phyloP scores from a whole-genome alignment of 2,329 filamentous ascomycete genomes.

The Pseudocercospora musae region DNA sequence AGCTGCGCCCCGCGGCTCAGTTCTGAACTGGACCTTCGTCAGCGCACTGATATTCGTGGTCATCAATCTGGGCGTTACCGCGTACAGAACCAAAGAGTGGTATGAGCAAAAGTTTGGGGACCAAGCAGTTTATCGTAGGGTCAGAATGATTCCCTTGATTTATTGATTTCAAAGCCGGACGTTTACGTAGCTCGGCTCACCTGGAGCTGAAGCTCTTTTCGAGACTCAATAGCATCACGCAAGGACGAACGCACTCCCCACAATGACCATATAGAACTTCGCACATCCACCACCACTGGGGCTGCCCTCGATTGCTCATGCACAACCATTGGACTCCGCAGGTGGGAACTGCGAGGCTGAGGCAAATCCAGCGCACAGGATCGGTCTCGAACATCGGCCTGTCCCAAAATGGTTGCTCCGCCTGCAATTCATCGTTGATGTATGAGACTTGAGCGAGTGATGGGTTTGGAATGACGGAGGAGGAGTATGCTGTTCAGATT shows the following conservation, averaged over 20 bases:
- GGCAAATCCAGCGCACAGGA: not conserved
- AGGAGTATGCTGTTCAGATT: conserved; percentile 11
- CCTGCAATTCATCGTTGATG: conserved; percentile 7
- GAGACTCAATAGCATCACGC: not conserved
- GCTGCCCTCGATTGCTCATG: not conserved
- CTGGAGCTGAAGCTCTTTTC: not conserved
- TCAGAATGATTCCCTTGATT: conserved; percentile 73
- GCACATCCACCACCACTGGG: not conserved
- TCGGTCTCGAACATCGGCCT: not conserved
- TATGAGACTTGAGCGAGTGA: conserved; percentile 12
- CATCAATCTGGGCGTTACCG: conserved; percentile 78
- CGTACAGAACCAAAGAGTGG: conserved; percentile 73
- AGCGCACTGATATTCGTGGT: conserved; percentile 69
- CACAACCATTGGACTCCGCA: not conserved
- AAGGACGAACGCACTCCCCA: not conserved
- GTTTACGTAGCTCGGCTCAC: not conserved
- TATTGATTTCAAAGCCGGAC: conserved; percentile 22
- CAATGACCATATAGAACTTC: not conserved
- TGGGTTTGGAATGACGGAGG: conserved; percentile 20
- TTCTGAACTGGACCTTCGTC: conserved; percentile 70
- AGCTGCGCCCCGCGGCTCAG: conserved; percentile 63
- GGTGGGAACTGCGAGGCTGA: not conserved
- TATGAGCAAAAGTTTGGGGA: conserved; percentile 71
- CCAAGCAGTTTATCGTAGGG: conserved; percentile 59
- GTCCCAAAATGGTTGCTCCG: not conserved